phyloP scores from a whole-genome alignment of 495 filamentous ascomycete species.

The Lophiotrema nucula region DNA sequence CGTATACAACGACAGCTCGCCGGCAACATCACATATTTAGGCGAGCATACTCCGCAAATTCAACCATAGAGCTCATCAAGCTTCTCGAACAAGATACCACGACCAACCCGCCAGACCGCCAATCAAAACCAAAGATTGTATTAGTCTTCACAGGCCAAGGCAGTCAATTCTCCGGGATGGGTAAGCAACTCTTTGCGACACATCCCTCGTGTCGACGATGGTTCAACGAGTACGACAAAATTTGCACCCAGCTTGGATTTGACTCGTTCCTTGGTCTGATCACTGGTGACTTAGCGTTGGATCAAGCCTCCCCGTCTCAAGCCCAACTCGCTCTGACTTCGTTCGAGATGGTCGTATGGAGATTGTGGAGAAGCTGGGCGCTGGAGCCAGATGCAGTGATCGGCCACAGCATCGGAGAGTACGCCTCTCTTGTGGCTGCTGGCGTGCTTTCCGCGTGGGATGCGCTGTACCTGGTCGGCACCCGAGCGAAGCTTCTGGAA shows the following conservation, averaged over 20 bases:
- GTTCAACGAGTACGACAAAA: constrained; percentile 30
- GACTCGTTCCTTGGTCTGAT: constrained; percentile 37
- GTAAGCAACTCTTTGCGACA: background rate
- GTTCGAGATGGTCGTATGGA: constrained; percentile 45
- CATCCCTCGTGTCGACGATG: background rate
- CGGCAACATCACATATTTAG: background rate
- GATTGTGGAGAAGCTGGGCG: constrained; percentile 41
- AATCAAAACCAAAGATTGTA: background rate
- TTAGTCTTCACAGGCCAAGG: background rate
- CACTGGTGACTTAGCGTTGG: constrained; percentile 8
- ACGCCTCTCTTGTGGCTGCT: constrained; percentile 45
- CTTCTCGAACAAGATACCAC: background rate
- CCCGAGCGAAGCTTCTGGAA: constrained; percentile 39
- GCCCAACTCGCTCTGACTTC: constrained; percentile 35
- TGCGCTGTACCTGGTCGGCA: constrained; percentile 43
- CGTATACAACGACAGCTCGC: background rate
- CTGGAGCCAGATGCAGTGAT: constrained; percentile 41
- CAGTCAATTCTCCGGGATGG: background rate
- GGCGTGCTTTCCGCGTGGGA: constrained; percentile 45
- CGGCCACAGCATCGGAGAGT: constrained; percentile 49
- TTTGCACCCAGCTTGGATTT: constrained; percentile 40
- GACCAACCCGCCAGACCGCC: background rate
- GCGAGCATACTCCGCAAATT: no score
- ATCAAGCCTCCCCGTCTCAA: constrained; percentile 23
- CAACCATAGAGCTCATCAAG: background rate